Base-by-base conservation (phyloP, 306 rosid genomes). In the Vicia villosa region DNA sequence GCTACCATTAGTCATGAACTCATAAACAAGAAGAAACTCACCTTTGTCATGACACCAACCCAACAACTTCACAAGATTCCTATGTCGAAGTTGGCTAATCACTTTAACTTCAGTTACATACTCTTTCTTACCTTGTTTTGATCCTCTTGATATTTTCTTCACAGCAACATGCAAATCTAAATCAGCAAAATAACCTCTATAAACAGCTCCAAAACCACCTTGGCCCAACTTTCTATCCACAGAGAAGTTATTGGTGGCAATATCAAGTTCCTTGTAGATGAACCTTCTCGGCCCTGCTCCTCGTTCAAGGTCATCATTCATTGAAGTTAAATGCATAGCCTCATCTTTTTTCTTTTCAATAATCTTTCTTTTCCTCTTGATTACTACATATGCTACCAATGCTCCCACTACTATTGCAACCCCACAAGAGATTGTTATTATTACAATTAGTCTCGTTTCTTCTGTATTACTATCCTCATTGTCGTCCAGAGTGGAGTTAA, bases 401-500 rank as follows among this genome's bases (percentile, higher is more conserved):
- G 3, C 26, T 22, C 26, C 26, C 26, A 22, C 60, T 59, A n/a
- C n/a, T n/a, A 64, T 3, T 22, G 3, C 1, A 22, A 22, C 26
- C 26, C 1, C 3, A 22, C 1, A 22, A 22, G 26, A 22, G 26
- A 22, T 3, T 22, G 26, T 22, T 22, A 22, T 1, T 22, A 22
- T 22, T 22, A 22, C 1, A 22, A 22, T 3, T 22, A 22, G 3
- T 3, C 26, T 22, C 3, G 26, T 22, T 3, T 22, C 26, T 22
- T 22, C 26, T 22, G 26, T 22, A 22, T 1, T 22, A 22, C 26
- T 22, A 22, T 22, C 26, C 1, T 0, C 22, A 47, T 11, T 19
- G 38, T 12, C 14, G 3, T 73, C 79, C 70, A 79, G 67, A 34
- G 66, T 79, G 16, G 83, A 82, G 34, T 21, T 66, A 69, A 82